Base-by-base conservation (phyloP, 345 rosid species). In the Orychophragmus violaceus region DNA sequence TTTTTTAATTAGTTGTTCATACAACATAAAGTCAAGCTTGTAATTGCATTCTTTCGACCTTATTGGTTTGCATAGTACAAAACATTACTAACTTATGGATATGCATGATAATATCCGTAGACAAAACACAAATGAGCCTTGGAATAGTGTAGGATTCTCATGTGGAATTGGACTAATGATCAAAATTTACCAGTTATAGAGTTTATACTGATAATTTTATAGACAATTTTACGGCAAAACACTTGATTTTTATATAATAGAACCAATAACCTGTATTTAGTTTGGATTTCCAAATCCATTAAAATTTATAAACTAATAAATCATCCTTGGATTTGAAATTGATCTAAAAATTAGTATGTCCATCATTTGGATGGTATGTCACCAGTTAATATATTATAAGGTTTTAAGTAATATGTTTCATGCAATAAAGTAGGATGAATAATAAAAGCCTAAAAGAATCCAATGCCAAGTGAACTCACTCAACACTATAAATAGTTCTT, bases 381-480 rank as follows among this genome's bases (percentile, higher is more conserved):
- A 24, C 29, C 8, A n/a, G 17, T 16, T 8, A 9, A 36, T 11
- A 59, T n/a, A 7, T n/a, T 48, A 4, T 37, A 37, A 37, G n/a
- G 17, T n/a, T 11, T 35, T 11, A 30, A 17, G 25, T 4, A 19
- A 19, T 66, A 25, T 22, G 36, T 35, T 35, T 59, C 11, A 59
- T 49, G 48, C 53, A 69, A 49, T 9, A 50, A 59, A 61, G 27
- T 22, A 36, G 14, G 7, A 14, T 33, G 19, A 29, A 51, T 28
- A 70, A 37, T 28, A 61, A 61, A 49, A 61, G 36, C 46, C 14
- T 60, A 61, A 28, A 41, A 66, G 77, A 73, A 73, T 73, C 71
- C 77, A 51, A 73, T 59, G 77, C 24, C 67, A 30, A 73, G 68
- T 51, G 67, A 57, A 51, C 10, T 35, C n/a, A n/a, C 41, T 66